Conservation (phyloP, 352 stramenopile species). For the Globisporangium megalacanthum region DNA sequence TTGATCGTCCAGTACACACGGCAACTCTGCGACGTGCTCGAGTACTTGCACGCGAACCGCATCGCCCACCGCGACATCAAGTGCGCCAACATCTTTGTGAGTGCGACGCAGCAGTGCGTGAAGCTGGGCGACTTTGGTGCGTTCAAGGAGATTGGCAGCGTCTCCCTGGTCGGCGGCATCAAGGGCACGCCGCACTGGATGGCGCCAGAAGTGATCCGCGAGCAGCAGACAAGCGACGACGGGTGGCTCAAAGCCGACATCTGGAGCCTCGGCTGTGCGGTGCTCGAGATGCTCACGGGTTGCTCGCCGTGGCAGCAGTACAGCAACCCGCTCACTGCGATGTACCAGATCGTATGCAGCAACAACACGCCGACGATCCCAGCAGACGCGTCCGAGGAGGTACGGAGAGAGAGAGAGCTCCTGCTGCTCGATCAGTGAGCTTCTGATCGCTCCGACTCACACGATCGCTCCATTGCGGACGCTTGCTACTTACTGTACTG, state of each 20-base stretch:
- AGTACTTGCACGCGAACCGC: slow-evolving; percentile 81
- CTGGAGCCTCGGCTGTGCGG: slow-evolving; percentile 90
- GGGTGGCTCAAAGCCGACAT: slow-evolving; percentile 89
- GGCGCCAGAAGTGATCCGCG: slow-evolving; percentile 86
- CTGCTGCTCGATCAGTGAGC: neutral
- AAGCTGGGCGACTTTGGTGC: slow-evolving; percentile 80
- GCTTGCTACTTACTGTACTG: too few species aligned
- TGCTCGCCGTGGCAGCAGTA: slow-evolving; percentile 86
- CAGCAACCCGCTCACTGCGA: slow-evolving; percentile 85
- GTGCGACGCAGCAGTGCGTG: slow-evolving; percentile 22
- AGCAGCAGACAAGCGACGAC: slow-evolving; percentile 43
- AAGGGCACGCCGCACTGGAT: slow-evolving; percentile 92
- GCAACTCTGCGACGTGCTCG: slow-evolving; percentile 78
- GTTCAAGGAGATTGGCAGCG: slow-evolving; percentile 65
- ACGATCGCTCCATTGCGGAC: neutral
- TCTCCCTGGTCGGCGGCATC: slow-evolving; percentile 66
- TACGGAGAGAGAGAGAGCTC: slow-evolving; percentile 9
- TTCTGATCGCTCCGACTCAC: neutral
- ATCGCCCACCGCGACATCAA: slow-evolving; percentile 90
- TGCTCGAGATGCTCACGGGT: slow-evolving; percentile 93
- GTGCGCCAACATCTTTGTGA: slow-evolving; percentile 81
- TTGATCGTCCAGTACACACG: slow-evolving; percentile 57
- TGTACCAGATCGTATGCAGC: slow-evolving; percentile 87
- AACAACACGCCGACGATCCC: slow-evolving; percentile 61
- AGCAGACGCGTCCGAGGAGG: slow-evolving; percentile 43